Base-by-base conservation (phyloP, 163 green algal genomes). In the Botryococcus braunii region DNA sequence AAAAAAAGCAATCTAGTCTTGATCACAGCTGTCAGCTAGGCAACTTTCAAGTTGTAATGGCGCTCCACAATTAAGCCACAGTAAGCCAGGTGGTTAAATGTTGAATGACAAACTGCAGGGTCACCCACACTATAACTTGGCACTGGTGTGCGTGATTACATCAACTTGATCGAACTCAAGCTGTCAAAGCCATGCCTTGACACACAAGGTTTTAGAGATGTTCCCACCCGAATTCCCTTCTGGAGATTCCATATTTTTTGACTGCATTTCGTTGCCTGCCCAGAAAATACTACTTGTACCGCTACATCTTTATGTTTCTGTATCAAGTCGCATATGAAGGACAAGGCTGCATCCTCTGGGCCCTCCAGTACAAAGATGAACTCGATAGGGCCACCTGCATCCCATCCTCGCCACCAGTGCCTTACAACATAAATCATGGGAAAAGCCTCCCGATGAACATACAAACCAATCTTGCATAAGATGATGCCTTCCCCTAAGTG, bases 321-420 rank as follows among this genome's bases (percentile, higher is more conserved):
- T 9, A 65, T 48, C 13, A 83, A 60, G 39, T 69, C 27, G 5
- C 39, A 35, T n/a, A 87, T 47, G 0, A 61, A 66, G 9, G 32
- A 58, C 25, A 64, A 65, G 0, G 82, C 82, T 5, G 81, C 64
- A 70, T 93, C 88, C 0, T 41, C 13, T 41, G 66, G 61, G 38
- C 68, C 70, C 48, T 95, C 84, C 32, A 90, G 74, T 2, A 93
- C 85, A 74, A 94, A 96, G 0, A 93, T 21, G 62, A 83, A 92
- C 67, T 92, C 83, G 1, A 92, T n/a, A 0, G 65, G 62, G 0
- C 85, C 86, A 21, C 50, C 77, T 86, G 78, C 52, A 59, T 17
- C 3, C 65, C 25, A 9, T 27, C 11, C 31, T 55, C 17, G 21
- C 46, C 46, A 55, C 46, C n/a, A n/a, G n/a, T n/a, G n/a, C n/a